Base-by-base conservation (phyloP, 352 stramenopile genomes). In the Aphanomyces cochlioides region DNA sequence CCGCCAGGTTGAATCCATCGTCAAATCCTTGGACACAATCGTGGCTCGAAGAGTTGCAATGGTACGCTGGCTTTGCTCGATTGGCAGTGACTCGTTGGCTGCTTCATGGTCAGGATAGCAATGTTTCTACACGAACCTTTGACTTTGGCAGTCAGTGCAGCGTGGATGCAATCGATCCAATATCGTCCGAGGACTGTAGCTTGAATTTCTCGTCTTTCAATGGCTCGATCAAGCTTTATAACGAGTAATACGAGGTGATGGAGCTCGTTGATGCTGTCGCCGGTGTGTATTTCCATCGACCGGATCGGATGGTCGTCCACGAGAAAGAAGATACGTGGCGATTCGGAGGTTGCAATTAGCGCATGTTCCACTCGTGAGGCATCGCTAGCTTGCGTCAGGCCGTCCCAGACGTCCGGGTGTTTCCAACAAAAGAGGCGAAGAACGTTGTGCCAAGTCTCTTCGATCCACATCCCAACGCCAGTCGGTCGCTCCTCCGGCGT, bases 271-370 rank as follows among this genome's bases (percentile, higher is more conserved):
- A 37, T 13, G 17, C 36, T 19, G 15, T 61, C 54, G 34, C 19
- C 13, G 28, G n/a, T 41, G 34, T 19, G 54, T 6, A 61, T 17
- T 37, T 61, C 54, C 54, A 61, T 41, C 6, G 54, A 61, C n/a
- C 54, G 54, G n/a, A 61, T 61, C n/a, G n/a, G 54, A 37, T 61
- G 54, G 21, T 61, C 54, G 21, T 61, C 54, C 6, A 61, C 54
- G 21, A 39, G 54, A 28, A 58, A 58, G 15, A 36, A 58, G 50
- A 36, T 19, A 12, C 21, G 50, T 2, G 19, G 15, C 8, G 50
- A 28, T 12, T 36, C 50, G 7, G 8, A 12, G 50, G 15, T 36
- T 8, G 50, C 50, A 12, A 36, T 19, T 17, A 28, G 28, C 28
- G 28, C 28, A 28, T 28, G 28, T 0, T 28, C 28, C 28, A 28